Conservation (phyloP, 345 rosid genomes). For the Anastatica hierochuntica region DNA sequence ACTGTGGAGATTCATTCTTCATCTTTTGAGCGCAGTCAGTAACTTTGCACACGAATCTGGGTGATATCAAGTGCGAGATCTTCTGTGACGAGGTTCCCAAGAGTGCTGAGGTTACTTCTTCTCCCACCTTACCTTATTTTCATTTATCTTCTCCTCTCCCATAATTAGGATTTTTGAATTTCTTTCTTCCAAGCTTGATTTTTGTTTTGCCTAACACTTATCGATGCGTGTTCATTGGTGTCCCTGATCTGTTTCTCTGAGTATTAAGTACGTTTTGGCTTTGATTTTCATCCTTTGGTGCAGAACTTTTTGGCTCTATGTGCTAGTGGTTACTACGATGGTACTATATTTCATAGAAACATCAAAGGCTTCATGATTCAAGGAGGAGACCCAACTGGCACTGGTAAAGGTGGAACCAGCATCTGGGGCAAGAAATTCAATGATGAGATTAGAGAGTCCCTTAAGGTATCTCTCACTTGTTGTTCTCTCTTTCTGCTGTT, state of each 20-base stretch:
- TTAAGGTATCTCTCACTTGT: slow-evolving; percentile 83
- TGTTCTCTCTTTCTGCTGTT: too few relatives aligned
- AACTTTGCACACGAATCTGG: slow-evolving; percentile 94
- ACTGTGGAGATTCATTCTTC: not conserved
- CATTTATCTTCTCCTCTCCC: not conserved
- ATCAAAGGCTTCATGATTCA: slow-evolving; percentile 98
- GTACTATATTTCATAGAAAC: slow-evolving; percentile 84
- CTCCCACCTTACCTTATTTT: not conserved
- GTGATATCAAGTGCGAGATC: slow-evolving; percentile 96
- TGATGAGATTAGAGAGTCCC: slow-evolving; percentile 94
- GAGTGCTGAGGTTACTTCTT: slow-evolving; percentile 61
- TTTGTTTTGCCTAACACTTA: too few relatives aligned
- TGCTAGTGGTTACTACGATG: slow-evolving; percentile 85
- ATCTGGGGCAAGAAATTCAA: slow-evolving; percentile 98
- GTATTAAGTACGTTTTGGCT: too few relatives aligned
- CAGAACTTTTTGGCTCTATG: slow-evolving; percentile 97
- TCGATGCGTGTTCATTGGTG: too few relatives aligned
- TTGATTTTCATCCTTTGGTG: slow-evolving; percentile 4
- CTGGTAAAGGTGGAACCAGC: slow-evolving; percentile 96
- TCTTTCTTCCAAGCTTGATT: too few relatives aligned
- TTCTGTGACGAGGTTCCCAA: slow-evolving; percentile 92
- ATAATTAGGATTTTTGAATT: too few relatives aligned
- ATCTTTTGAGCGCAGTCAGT: slow-evolving; percentile 50
- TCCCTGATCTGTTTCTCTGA: not conserved
- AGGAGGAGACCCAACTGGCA: slow-evolving; percentile 96